A percentile compares a stretch with the other conserved stretches of the same genome.
Evolutionary conservation across 179 eudicot species (phyloP).

Genomic region (Heliamphora pulchella): DNA sequence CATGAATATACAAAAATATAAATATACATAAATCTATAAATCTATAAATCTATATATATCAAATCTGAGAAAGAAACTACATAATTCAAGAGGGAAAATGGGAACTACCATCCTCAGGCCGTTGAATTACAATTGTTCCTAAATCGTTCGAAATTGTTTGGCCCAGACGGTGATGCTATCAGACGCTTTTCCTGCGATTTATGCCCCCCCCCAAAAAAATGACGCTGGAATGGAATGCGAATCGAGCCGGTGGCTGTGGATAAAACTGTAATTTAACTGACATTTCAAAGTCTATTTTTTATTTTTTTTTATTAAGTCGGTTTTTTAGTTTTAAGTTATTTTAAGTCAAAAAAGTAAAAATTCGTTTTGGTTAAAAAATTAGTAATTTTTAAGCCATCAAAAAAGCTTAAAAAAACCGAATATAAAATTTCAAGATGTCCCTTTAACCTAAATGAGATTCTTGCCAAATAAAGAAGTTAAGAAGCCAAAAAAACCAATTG

Average conservation of each 20-base stretch:
- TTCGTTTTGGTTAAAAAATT: too few species aligned
- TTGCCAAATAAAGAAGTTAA: too few species aligned
- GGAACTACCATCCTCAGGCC: conserved; percentile 10
- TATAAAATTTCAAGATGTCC: too few species aligned
- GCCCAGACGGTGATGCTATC: background rate
- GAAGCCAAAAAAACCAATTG: too few species aligned
- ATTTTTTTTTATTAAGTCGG: background rate
- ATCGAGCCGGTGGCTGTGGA: background rate
- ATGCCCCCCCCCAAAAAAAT: background rate
- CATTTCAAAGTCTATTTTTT: too few species aligned
- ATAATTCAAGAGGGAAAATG: background rate
- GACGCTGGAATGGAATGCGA: background rate
- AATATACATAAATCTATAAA: background rate
- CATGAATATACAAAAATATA: background rate
- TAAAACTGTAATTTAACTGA: background rate
- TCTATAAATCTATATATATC: background rate
- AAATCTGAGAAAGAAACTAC: background rate
- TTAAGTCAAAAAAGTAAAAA: too few species aligned
- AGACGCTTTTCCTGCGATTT: background rate
- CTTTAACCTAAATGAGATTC: too few species aligned
- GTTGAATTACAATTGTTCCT: background rate
- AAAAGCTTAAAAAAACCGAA: too few species aligned
- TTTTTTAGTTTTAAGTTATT: too few species aligned
- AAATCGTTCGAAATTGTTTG: background rate
- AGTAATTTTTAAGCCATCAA: too few species aligned